Evolutionary conservation across 495 filamentous ascomycete species (phyloP).

Genomic region (Bryoglossum gracile): DNA sequence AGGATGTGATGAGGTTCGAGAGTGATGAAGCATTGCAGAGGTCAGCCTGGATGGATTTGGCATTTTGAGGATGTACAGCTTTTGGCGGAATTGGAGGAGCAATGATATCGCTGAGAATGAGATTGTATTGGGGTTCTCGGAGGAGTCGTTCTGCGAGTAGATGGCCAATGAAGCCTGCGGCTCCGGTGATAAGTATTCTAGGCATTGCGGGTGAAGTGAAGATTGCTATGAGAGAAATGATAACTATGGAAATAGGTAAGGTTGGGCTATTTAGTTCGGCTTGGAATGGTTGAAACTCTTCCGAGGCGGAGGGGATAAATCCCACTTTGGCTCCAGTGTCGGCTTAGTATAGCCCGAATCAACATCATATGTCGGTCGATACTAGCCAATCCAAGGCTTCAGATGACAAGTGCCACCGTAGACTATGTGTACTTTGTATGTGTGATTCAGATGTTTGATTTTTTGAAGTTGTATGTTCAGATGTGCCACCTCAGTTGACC

Average conservation of each 20-base stretch:
- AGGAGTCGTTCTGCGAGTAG: constrained; percentile 31
- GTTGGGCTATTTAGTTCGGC: background rate
- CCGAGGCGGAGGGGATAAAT: constrained; percentile 6
- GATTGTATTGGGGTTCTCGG: constrained; percentile 10
- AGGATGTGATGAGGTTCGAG: constrained; percentile 36
- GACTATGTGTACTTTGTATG: too few relatives aligned
- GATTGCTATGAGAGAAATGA: background rate
- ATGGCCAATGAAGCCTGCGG: constrained; percentile 37
- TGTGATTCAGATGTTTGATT: too few relatives aligned
- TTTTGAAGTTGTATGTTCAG: too few relatives aligned
- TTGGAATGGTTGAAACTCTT: constrained; percentile 5
- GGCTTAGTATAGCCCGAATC: background rate
- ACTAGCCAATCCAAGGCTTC: too few relatives aligned
- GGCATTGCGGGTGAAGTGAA: constrained; percentile 28
- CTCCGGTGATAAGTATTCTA: constrained; percentile 37
- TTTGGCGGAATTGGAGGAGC: constrained; percentile 40
- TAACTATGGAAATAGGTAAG: background rate
- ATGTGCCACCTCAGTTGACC: too few relatives aligned
- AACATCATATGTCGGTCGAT: too few relatives aligned
- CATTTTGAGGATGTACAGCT: constrained; percentile 45
- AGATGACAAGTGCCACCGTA: too few relatives aligned
- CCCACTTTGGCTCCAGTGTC: constrained; percentile 2
- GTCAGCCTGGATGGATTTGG: constrained; percentile 52
- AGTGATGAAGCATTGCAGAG: constrained; percentile 47
- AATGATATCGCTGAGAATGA: constrained; percentile 23